A percentile compares a stretch with the other conserved stretches of the same genome.
Conservation (phyloP, 768 basidiomycete species). For the Postia placenta region DNA sequence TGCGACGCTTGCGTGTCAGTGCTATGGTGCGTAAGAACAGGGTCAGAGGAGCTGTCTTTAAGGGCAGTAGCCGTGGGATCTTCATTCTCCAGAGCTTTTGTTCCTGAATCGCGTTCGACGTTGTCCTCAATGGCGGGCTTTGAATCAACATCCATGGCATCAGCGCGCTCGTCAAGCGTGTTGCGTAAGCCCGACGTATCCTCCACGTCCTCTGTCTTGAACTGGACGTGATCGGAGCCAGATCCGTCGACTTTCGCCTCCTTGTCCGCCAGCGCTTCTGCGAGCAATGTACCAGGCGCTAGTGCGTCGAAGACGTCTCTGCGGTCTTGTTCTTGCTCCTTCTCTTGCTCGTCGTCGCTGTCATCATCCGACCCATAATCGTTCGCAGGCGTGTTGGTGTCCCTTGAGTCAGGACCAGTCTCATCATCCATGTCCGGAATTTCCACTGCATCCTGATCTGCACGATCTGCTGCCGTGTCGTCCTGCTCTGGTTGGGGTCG, state of each 20-base stretch:
- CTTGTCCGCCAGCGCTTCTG: slow-evolving; percentile 45
- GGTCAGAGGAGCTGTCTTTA: slow-evolving; percentile 52
- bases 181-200: slow-evolving; percentile 38
- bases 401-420: slow-evolving; percentile 16
- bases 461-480: slow-evolving; percentile 20
- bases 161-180: slow-evolving; percentile 9
- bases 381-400: slow-evolving; percentile 18
- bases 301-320: slow-evolving; percentile 53
- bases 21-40: slow-evolving; percentile 25
- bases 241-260: background rate
- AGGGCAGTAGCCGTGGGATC: slow-evolving; percentile 32
- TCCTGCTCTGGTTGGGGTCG: slow-evolving; percentile 32
- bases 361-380: slow-evolving; percentile 58
- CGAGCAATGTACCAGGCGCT: slow-evolving; percentile 46
- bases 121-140: background rate
- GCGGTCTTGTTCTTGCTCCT: slow-evolving; percentile 33
- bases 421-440: slow-evolving; percentile 15
- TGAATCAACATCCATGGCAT: slow-evolving; percentile 26
- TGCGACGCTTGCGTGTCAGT: slow-evolving; percentile 6
- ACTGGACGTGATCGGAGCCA: slow-evolving; percentile 25
- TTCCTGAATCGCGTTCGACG: background rate
- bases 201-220: slow-evolving; percentile 54
- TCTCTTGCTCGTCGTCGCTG: slow-evolving; percentile 56
- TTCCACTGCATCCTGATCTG: slow-evolving; percentile 3
- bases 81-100: background rate